phyloP scores from a whole-genome alignment of 257 asterid species.

The Misopates orontium region DNA sequence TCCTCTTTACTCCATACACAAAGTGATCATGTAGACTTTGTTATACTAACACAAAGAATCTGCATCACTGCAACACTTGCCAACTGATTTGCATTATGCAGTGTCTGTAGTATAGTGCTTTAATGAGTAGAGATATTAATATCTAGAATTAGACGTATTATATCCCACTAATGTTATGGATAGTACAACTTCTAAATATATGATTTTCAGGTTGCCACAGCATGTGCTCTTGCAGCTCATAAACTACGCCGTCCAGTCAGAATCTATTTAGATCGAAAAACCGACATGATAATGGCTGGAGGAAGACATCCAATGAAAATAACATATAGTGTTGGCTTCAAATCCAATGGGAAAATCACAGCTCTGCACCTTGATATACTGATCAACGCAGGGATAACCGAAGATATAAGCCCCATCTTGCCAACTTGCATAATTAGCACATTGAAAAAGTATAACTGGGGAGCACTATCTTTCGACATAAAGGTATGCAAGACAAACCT shows the following conservation, averaged over 20 bases:
- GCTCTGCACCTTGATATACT: constrained; percentile 68
- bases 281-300: constrained; percentile 70
- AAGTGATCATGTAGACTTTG: too few relatives aligned
- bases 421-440: constrained; percentile 41
- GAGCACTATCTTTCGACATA: constrained; percentile 60
- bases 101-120: too few relatives aligned
- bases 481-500: constrained; percentile 77
- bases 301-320: constrained; percentile 85
- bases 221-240: constrained; percentile 81
- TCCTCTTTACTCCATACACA: too few relatives aligned
- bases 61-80: background rate
- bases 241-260: constrained; percentile 66
- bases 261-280: constrained; percentile 59
- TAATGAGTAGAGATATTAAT: too few relatives aligned
- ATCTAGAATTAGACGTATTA: constrained; percentile 27
- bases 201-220: constrained; percentile 47
- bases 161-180: background rate
- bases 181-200: too few relatives aligned
- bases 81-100: too few relatives aligned
- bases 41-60: background rate
- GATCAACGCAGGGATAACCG: constrained; percentile 55
- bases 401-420: constrained; percentile 56
- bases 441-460: constrained; percentile 72
- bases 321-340: constrained; percentile 67
- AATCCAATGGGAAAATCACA: constrained; percentile 65